Evolutionary conservation across 768 basidiomycete species (phyloP).

Genomic region (Daedalea quercina): DNA sequence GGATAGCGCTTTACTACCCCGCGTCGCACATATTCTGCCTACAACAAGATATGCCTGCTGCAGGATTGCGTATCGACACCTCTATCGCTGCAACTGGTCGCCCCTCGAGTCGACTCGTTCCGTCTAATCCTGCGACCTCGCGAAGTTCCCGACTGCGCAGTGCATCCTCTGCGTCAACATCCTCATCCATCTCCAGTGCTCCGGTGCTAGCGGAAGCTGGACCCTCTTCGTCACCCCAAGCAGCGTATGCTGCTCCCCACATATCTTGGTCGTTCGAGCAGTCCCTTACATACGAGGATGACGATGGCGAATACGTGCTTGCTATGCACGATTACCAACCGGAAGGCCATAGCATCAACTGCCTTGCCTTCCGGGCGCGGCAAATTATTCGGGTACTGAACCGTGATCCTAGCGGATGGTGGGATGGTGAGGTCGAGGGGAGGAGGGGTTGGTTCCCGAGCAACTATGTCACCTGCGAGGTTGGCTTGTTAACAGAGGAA

Average conservation of each 20-base stretch:
- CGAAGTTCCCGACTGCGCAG: constrained; percentile 19
- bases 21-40: background rate
- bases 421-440: constrained; percentile 93
- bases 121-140: constrained; percentile 7
- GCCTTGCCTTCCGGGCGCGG: constrained; percentile 84
- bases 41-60: constrained; percentile 16
- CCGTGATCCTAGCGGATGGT: constrained; percentile 88
- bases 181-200: constrained; percentile 18
- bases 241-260: background rate
- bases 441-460: constrained; percentile 97
- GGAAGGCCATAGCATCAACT: constrained; percentile 64
- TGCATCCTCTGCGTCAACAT: constrained; percentile 18
- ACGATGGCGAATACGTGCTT: constrained; percentile 60
- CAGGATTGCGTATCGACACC: constrained; percentile 28
- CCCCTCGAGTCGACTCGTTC: constrained; percentile 13
- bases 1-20: background rate
- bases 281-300: background rate
- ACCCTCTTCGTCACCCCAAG: background rate
- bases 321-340: constrained; percentile 91
- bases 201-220: background rate
- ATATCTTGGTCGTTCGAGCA: background rate
- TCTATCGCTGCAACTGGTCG: constrained; percentile 17
- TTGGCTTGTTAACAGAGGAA: constrained; percentile 52
- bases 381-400: constrained; percentile 90
- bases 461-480: constrained; percentile 81